Conservation (phyloP, 495 filamentous ascomycete species). For the Jackrogersella multiformis region DNA sequence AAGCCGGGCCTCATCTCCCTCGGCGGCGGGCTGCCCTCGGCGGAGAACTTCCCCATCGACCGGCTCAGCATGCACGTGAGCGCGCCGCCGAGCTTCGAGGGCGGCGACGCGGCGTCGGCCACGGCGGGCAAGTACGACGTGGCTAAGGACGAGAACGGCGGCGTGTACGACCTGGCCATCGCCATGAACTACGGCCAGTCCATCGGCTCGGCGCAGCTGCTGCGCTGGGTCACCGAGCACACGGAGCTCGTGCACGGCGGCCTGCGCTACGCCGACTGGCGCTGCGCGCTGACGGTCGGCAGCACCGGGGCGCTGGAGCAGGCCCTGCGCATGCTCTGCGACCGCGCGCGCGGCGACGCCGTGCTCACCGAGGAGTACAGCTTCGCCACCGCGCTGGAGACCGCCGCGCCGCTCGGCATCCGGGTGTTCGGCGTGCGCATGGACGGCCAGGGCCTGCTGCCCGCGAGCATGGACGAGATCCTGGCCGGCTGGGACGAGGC, state of each 20-base stretch:
- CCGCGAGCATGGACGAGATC: conserved; percentile 70
- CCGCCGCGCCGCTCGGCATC: conserved; percentile 78
- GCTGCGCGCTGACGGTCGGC: conserved; percentile 76
- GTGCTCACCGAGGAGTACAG: conserved; percentile 88
- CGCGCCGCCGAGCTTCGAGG: conserved; percentile 68
- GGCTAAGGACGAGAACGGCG: conserved; percentile 48
- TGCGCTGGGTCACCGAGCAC: conserved; percentile 92
- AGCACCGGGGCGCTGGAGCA: conserved; percentile 82
- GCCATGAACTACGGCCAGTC: conserved; percentile 92
- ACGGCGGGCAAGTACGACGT: conserved; percentile 85
- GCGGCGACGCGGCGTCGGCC: conserved; percentile 68
- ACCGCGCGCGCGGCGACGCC: conserved; percentile 70
- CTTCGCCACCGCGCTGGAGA: conserved; percentile 84
- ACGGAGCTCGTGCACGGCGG: conserved; percentile 76
- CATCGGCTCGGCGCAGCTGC: conserved; percentile 82
- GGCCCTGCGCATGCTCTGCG: conserved; percentile 77
- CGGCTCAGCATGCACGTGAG: conserved; percentile 51
- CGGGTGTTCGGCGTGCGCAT: conserved; percentile 76
- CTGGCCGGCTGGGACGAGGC: conserved; percentile 72
- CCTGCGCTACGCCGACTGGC: conserved; percentile 88
- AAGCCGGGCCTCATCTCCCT: conserved; percentile 83
- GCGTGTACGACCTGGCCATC: conserved; percentile 72
- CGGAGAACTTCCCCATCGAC: conserved; percentile 82
- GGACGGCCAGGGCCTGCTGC: conserved; percentile 80
- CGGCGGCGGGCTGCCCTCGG: conserved; percentile 88